Conservation (phyloP, 2,329 filamentous ascomycete genomes). For the Ophiostoma angusticollis region DNA sequence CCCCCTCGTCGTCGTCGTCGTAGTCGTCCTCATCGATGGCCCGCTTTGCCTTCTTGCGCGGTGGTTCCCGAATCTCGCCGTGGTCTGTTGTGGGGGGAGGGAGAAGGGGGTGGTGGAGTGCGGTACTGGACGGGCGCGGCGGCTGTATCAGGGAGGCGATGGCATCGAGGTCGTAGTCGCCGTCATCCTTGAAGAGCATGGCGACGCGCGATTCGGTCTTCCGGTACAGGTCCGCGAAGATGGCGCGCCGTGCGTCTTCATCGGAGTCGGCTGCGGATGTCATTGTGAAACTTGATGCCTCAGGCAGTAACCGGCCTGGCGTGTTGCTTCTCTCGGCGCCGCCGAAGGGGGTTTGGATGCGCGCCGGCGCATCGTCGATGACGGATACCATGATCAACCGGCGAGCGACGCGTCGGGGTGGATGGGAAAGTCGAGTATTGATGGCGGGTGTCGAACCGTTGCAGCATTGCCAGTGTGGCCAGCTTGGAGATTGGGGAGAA, state of each 20-base stretch:
- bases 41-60: constrained; percentile 61
- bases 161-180: constrained; percentile 36
- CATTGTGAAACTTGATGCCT: constrained; percentile 32
- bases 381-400: constrained; percentile 40
- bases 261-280: constrained; percentile 33
- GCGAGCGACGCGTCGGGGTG: constrained; percentile 7
- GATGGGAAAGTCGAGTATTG: constrained; percentile 27
- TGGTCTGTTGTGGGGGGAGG: constrained; percentile 46
- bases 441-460: constrained; percentile 28
- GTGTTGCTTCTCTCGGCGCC: constrained; percentile 27
- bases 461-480: constrained; percentile 11
- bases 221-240: constrained; percentile 67
- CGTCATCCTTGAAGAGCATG: constrained; percentile 54
- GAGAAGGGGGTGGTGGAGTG: constrained; percentile 25
- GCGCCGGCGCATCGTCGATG: constrained; percentile 46
- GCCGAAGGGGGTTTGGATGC: constrained; percentile 34
- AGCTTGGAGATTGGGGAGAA: constrained; percentile 3
- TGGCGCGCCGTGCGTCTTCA: constrained; percentile 58
- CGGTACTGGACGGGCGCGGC: constrained; percentile 21
- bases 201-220: constrained; percentile 66
- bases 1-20: constrained; percentile 70
- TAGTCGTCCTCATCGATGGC: constrained; percentile 78
- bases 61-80: constrained; percentile 44
- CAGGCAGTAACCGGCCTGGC: constrained; percentile 39
- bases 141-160: constrained; percentile 40